phyloP scores from a whole-genome alignment of 441 rosid species.

The Viola pubescens region DNA sequence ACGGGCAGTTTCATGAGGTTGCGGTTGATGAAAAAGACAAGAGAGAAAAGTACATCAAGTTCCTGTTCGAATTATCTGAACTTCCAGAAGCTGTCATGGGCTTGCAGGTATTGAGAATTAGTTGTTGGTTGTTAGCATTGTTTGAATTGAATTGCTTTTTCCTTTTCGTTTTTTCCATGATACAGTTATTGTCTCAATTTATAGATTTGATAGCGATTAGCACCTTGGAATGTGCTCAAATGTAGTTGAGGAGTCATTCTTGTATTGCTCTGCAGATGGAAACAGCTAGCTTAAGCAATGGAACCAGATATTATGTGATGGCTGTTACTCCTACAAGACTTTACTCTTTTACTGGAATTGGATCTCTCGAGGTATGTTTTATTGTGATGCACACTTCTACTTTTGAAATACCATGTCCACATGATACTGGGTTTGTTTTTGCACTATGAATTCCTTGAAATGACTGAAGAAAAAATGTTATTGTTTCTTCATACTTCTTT shows the following conservation, averaged over 20 bases:
- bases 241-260: constrained; percentile 2
- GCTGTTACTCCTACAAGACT: constrained; percentile 98
- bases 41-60: constrained; percentile 83
- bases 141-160: neutral
- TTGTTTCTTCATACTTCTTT: neutral
- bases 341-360: constrained; percentile 94
- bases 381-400: too few species aligned
- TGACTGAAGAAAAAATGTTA: neutral
- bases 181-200: too few species aligned
- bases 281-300: constrained; percentile 60
- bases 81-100: constrained; percentile 96
- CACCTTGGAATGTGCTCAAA: neutral
- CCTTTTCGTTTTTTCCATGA: neutral
- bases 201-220: neutral
- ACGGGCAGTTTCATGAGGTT: constrained; percentile 88
- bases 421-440: neutral
- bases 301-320: constrained; percentile 95
- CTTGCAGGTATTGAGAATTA: constrained; percentile 55
- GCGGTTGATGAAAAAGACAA: constrained; percentile 98
- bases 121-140: neutral
- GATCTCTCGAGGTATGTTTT: constrained; percentile 73
- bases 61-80: constrained; percentile 70
- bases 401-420: too few species aligned
- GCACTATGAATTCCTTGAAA: neutral
- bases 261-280: constrained; percentile 59